These are phyloP conservation scores for Calocera cornea DNA, from an alignment of 768 basidiomycete genomes.

Conservation along the genomic window DNA sequence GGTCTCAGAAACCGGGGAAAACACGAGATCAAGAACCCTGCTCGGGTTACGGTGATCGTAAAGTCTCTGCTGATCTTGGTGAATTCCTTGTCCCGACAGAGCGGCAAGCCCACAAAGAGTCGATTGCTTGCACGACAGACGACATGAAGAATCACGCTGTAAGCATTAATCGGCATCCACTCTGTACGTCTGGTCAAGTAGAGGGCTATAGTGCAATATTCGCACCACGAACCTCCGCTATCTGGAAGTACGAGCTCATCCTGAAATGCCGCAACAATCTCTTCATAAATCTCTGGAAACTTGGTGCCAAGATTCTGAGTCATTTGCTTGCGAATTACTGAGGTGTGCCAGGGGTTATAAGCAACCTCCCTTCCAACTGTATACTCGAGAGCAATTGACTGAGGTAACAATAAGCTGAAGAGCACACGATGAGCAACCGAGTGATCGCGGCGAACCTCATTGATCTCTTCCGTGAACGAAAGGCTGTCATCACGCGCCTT, in stretches of 20 bases:
- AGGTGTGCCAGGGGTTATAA: slow-evolving; percentile 23
- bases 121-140: slow-evolving; percentile 30
- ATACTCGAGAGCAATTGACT: slow-evolving; percentile 15
- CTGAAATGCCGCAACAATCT: slow-evolving; percentile 6
- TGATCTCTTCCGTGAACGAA: not conserved
- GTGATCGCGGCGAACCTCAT: not conserved
- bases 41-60: not conserved
- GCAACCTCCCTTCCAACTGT: slow-evolving; percentile 27
- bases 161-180: slow-evolving; percentile 19
- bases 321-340: slow-evolving; percentile 19
- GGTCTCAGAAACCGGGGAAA: slow-evolving; percentile 16
- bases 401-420: not conserved
- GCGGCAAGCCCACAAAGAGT: slow-evolving; percentile 34
- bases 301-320: slow-evolving; percentile 11
- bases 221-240: slow-evolving; percentile 3
- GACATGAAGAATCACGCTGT: slow-evolving; percentile 19
- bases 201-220: too few relatives aligned
- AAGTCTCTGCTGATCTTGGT: slow-evolving; percentile 7
- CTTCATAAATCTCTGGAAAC: slow-evolving; percentile 11
- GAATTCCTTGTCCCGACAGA: slow-evolving; percentile 24
- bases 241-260: not conserved
- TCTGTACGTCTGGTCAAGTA: too few relatives aligned
- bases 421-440: too few relatives aligned
- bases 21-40: not conserved
- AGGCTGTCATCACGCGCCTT: not conserved